Conservation (phyloP, 352 stramenopile genomes). For the Pythium apleroticum region DNA sequence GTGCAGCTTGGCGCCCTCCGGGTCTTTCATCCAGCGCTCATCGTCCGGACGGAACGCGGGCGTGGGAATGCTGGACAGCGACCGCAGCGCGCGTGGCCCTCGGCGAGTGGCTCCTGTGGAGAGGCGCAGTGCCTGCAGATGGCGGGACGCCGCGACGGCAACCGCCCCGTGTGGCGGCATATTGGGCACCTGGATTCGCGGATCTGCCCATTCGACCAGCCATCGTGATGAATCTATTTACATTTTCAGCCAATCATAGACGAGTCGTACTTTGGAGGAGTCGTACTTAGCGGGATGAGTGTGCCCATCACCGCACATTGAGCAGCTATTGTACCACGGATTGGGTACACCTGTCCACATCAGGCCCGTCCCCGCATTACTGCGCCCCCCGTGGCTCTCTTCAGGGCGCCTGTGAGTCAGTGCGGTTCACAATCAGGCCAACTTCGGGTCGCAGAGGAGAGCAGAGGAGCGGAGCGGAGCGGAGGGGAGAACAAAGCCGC, state of each 20-base stretch:
- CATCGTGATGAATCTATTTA: too few species aligned
- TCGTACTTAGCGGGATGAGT: not conserved
- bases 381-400: not conserved
- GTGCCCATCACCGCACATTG: not conserved
- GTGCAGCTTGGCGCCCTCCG: constrained; percentile 41
- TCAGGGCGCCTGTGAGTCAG: not conserved
- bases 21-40: constrained; percentile 54
- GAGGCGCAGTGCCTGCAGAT: not conserved
- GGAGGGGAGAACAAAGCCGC: constrained; percentile 1
- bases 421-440: not conserved
- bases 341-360: not conserved
- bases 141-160: not conserved
- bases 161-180: too few species aligned
- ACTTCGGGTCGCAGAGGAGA: constrained; percentile 5
- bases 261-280: not conserved
- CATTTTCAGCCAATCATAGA: not conserved
- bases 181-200: not conserved
- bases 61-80: not conserved
- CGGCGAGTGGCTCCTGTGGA: not conserved
- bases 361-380: not conserved
- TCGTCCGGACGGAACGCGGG: not conserved
- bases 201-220: too few species aligned
- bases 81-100: not conserved
- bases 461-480: constrained; percentile 5
- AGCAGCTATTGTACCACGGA: not conserved